phyloP scores from a whole-genome alignment of 768 basidiomycete species.

The Lactifluus echinatus region DNA sequence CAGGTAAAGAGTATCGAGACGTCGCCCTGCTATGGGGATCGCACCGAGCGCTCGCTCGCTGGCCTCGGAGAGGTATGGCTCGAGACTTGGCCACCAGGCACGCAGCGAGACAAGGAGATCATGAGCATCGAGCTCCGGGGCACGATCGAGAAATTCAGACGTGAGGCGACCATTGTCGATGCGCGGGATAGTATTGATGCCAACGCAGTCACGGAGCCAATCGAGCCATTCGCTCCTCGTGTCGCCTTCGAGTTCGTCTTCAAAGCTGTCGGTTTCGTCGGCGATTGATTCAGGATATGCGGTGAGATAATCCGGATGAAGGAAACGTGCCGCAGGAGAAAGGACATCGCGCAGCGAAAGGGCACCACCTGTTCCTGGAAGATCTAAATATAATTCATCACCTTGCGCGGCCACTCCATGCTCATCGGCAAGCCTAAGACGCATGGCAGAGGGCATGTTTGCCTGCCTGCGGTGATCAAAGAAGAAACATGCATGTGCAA shows the following conservation, averaged over 20 bases:
- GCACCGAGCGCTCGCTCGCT: conserved; percentile 1
- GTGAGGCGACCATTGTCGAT: conserved; percentile 7
- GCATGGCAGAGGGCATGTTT: conserved; percentile 1
- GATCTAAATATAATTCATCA: conserved; percentile 12
- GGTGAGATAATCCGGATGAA: conserved; percentile 9
- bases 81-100: conserved; percentile 12
- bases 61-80: not conserved
- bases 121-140: not conserved
- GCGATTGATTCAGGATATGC: not conserved
- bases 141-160: conserved; percentile 8
- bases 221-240: conserved; percentile 10
- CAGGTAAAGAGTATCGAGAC: conserved; percentile 11
- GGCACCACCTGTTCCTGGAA: not conserved
- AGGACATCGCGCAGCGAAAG: conserved; percentile 9
- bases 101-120: conserved; percentile 6
- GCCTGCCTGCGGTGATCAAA: conserved; percentile 9
- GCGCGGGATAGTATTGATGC: conserved; percentile 17
- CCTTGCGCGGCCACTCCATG: not conserved
- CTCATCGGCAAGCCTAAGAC: conserved; percentile 13
- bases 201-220: conserved; percentile 18
- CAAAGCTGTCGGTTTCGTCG: not conserved
- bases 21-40: conserved; percentile 4
- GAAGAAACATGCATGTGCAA: conserved; percentile 16
- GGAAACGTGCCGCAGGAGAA: conserved; percentile 7
- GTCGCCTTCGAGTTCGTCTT: not conserved